Evolutionary conservation across 352 stramenopile genomes (phyloP), one percentile per base, ranked within the genome.

Genomic region (Aphanomyces invadans): DNA sequence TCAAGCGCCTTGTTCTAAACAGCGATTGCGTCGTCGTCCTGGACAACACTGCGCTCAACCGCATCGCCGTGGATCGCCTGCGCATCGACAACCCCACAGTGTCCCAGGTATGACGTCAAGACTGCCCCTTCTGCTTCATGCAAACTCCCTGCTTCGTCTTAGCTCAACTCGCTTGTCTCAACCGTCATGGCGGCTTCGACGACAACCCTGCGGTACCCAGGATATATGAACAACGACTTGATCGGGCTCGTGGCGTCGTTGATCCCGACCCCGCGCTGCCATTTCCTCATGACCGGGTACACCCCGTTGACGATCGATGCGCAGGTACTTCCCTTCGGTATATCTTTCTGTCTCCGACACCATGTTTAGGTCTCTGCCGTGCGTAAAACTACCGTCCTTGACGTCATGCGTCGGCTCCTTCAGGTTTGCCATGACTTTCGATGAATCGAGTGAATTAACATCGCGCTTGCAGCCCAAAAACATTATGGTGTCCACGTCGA

Each of bases 141-240:
- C 21, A 57, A 19, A 29, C 11, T 57, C 9, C 7, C 44, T 25
- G 9, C 9, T 52, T 26, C 44, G 44, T 26, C 29, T 29, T 57
- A 97, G 74, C 78, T 99, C 33, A 99, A 99, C 75, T 97, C 91
- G 56, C 77, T 99, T 21, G 97, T 99, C 28, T 98, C 95, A 1
- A 99, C 96, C 3, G 98, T 99, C 56, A 99, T 99, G 96, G 97
- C 97, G 0, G 96, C 97, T 0, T 98, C 88, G 9, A 99, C 97
- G 0, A 99, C 97, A 5, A 99, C 97, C 21, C 73, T 99, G 70
- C 80, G 95, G 32, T 97, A 97, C 71, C 96, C 96, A 1, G 94
- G 96, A 2, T 99, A 99, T 75, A 99, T 99, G 95, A 99, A 99
- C 83, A 99, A 99, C 77, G 97, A 99, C 80, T 84, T 99, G 15